phyloP scores from a whole-genome alignment of 75 land plant species.

The Pseudotsuga menziesii region DNA sequence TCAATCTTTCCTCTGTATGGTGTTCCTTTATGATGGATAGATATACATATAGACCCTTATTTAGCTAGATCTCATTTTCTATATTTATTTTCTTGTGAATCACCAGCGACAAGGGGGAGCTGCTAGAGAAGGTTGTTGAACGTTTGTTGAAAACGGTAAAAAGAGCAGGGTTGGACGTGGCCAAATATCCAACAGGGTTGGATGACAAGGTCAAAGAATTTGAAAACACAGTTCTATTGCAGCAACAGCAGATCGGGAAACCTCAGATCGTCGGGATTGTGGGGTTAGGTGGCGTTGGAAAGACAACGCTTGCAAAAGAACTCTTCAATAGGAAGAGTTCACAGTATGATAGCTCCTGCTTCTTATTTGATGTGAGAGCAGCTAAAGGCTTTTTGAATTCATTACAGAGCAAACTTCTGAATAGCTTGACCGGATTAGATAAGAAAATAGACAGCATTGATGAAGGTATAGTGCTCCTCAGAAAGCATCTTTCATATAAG shows the following conservation, averaged over 20 bases:
- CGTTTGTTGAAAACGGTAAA: background rate
- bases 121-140: background rate
- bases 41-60: background rate
- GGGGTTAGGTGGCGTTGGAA: background rate
- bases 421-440: background rate
- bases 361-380: constrained; percentile 2
- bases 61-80: too few species aligned
- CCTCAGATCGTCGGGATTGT: background rate
- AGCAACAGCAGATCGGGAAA: background rate
- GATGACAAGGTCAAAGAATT: background rate
- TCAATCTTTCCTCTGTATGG: background rate
- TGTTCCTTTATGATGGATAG: background rate
- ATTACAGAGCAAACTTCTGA: background rate
- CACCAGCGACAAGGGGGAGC: background rate
- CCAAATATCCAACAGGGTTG: background rate
- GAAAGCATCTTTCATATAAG: background rate
- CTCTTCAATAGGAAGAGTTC: background rate
- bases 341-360: background rate
- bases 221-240: background rate
- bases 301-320: constrained; percentile 1
- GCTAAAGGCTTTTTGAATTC: background rate
- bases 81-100: background rate
- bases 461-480: background rate
- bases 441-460: background rate
- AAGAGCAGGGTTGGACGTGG: background rate